A percentile compares a stretch with the other conserved stretches of the same genome.
These are phyloP conservation scores for Lactifluus hygrophoroides DNA, from an alignment of 768 basidiomycete genomes.

Conservation along the genomic window DNA sequence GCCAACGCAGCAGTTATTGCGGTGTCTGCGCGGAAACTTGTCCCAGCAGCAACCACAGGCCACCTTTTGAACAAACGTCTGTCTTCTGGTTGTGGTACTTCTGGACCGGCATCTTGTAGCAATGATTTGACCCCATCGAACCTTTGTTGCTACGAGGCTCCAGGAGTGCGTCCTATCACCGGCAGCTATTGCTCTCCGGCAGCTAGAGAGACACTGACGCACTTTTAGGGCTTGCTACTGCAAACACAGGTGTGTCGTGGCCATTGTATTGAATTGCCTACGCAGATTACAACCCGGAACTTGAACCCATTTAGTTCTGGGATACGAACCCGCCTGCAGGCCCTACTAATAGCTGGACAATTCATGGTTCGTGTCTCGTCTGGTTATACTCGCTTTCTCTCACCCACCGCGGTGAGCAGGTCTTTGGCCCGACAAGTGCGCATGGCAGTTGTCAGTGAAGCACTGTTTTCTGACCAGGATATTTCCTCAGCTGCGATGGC, in stretches of 20 bases:
- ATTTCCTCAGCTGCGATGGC: slow-evolving; percentile 44
- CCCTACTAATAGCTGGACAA: slow-evolving; percentile 62
- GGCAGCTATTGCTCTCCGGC: not conserved
- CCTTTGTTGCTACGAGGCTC: slow-evolving; percentile 56
- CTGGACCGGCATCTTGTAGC: slow-evolving; percentile 45
- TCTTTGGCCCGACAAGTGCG: slow-evolving; percentile 59
- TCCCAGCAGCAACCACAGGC: slow-evolving; percentile 17
- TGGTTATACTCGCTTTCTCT: not conserved
- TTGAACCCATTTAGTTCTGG: slow-evolving; percentile 48
- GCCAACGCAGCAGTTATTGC: not conserved
- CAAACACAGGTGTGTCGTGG: slow-evolving; percentile 40
- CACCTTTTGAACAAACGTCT: slow-evolving; percentile 28
- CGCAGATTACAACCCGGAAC: not conserved
- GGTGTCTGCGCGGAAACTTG: slow-evolving; percentile 10
- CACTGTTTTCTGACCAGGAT: not conserved
- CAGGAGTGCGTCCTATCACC: slow-evolving; percentile 42
- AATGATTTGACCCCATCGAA: slow-evolving; percentile 37
- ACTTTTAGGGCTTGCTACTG: slow-evolving; percentile 45
- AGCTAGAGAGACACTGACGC: not conserved
- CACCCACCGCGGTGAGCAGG: slow-evolving; percentile 30
- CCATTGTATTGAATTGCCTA: too few species aligned
- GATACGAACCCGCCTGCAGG: slow-evolving; percentile 57
- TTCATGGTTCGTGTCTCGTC: slow-evolving; percentile 46
- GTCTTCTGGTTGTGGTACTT: slow-evolving; percentile 46
- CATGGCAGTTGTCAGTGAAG: not conserved